A percentile compares a stretch with the other conserved stretches of the same genome.
Evolutionary conservation across 495 filamentous ascomycete genomes (phyloP).

Genomic region (Cryomyces antarcticus): DNA sequence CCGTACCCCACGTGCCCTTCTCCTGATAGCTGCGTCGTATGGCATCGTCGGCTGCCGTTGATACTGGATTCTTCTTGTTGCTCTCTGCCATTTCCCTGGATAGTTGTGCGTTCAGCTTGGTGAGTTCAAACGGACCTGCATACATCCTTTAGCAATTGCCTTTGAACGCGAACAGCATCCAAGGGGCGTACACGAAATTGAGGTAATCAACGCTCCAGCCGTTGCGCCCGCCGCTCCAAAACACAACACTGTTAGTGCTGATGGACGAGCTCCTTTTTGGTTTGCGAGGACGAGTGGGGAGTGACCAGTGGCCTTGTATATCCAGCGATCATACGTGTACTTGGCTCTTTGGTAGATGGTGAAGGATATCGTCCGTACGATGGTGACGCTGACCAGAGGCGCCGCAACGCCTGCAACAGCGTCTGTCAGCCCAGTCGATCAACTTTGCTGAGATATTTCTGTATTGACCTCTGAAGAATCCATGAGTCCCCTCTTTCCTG

Average conservation of each 20-base stretch:
- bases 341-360: constrained; percentile 79
- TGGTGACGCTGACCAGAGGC: constrained; percentile 69
- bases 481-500: constrained; percentile 44
- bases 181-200: constrained; percentile 56
- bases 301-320: constrained; percentile 39
- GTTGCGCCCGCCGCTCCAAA: constrained; percentile 62
- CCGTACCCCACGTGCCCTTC: constrained; percentile 61
- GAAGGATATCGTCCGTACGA: constrained; percentile 82
- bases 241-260: constrained; percentile 43
- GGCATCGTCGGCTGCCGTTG: constrained; percentile 38
- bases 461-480: constrained; percentile 54
- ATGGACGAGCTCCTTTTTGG: constrained; percentile 46
- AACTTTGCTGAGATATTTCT: constrained; percentile 4
- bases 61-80: constrained; percentile 36
- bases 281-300: constrained; percentile 56
- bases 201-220: constrained; percentile 59
- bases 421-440: background rate
- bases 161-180: background rate
- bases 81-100: constrained; percentile 62
- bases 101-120: constrained; percentile 78
- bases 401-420: constrained; percentile 42
- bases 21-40: constrained; percentile 50
- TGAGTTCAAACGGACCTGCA: constrained; percentile 77
- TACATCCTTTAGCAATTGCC: background rate
- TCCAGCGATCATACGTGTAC: constrained; percentile 44